Percentiles rank a stretch among this genome's conserved stretches.
These are phyloP conservation scores for Candida nitratophila DNA, from an alignment of 805 yeast genomes.

Conservation along the genomic window DNA sequence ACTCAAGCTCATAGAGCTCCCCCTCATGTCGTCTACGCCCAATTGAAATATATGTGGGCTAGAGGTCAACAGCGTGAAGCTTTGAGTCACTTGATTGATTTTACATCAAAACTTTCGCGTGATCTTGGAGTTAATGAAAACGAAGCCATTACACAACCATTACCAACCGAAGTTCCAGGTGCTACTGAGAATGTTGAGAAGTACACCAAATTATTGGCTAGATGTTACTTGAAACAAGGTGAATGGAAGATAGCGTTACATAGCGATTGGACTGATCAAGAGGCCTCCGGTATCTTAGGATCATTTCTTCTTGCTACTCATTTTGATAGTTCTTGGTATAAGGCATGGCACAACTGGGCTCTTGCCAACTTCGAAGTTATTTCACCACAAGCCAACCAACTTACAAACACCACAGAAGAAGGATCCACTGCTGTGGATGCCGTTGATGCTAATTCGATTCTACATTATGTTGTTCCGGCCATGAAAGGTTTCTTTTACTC, in stretches of 20 bases:
- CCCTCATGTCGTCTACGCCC: constrained; percentile 96
- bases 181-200: constrained; percentile 71
- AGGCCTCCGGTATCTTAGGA: constrained; percentile 74
- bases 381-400: constrained; percentile 38
- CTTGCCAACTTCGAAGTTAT: constrained; percentile 94
- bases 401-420: constrained; percentile 3
- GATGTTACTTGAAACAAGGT: constrained; percentile 96
- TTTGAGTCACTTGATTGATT: constrained; percentile 74
- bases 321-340: constrained; percentile 89
- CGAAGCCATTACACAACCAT: constrained; percentile 79
- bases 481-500: constrained; percentile 94
- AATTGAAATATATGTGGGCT: constrained; percentile 95
- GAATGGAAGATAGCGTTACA: constrained; percentile 92
- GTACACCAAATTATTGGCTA: constrained; percentile 77
- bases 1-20: constrained; percentile 63
- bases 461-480: constrained; percentile 91
- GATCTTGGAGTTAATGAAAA: constrained; percentile 84
- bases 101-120: constrained; percentile 83
- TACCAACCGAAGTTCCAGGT: constrained; percentile 68
- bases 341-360: constrained; percentile 99
- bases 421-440: constrained; percentile 11
- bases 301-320: constrained; percentile 92
- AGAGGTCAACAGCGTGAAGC: constrained; percentile 87
- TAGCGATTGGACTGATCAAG: constrained; percentile 70
- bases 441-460: constrained; percentile 47